These are phyloP conservation scores for Ustilago crameri DNA, from an alignment of 1,284 basidiomycete genomes.

Conservation along the genomic window DNA sequence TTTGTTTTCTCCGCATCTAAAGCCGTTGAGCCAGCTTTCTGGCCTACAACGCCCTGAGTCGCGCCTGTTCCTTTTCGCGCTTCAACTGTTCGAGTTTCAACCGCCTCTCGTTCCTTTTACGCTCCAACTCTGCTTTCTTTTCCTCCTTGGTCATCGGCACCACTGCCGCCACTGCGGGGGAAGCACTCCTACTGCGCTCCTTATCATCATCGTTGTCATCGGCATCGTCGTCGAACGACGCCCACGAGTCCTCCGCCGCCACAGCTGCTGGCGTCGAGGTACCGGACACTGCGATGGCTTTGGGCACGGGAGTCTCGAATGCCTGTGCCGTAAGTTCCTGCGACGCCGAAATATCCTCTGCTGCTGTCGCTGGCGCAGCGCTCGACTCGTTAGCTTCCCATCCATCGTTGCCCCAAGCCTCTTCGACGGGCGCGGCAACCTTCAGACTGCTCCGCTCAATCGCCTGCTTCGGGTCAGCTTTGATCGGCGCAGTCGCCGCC, in stretches of 20 bases:
- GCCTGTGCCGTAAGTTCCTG: slow-evolving; percentile 44
- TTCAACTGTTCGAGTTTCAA: slow-evolving; percentile 52
- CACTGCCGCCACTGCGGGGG: slow-evolving; percentile 19
- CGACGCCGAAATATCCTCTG: slow-evolving; percentile 5
- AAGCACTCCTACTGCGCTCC: slow-evolving; percentile 3
- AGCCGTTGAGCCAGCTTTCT: too few relatives aligned
- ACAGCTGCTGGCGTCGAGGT: not conserved
- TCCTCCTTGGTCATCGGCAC: slow-evolving; percentile 55
- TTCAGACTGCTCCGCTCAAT: slow-evolving; percentile 40
- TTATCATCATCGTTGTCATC: slow-evolving; percentile 13
- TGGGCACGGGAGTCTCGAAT: slow-evolving; percentile 24
- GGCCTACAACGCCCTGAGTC: slow-evolving; percentile 24
- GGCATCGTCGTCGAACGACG: slow-evolving; percentile 32
- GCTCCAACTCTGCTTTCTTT: slow-evolving; percentile 55
- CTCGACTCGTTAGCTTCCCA: slow-evolving; percentile 23
- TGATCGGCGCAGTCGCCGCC: slow-evolving; percentile 4
- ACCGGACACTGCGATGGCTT: slow-evolving; percentile 7
- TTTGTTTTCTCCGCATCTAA: too few relatives aligned
- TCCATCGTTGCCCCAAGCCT: slow-evolving; percentile 42
- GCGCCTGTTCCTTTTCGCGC: slow-evolving; percentile 44
- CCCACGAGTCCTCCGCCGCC: slow-evolving; percentile 28
- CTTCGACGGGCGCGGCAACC: slow-evolving; percentile 28
- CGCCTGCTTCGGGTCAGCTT: slow-evolving; percentile 30
- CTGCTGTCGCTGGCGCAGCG: slow-evolving; percentile 1
- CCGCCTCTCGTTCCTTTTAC: slow-evolving; percentile 53